Evolutionary conservation across 805 yeast species (phyloP), one percentile per base, ranked within the genome.

Genomic region (Zygoascus bituminiphila): DNA sequence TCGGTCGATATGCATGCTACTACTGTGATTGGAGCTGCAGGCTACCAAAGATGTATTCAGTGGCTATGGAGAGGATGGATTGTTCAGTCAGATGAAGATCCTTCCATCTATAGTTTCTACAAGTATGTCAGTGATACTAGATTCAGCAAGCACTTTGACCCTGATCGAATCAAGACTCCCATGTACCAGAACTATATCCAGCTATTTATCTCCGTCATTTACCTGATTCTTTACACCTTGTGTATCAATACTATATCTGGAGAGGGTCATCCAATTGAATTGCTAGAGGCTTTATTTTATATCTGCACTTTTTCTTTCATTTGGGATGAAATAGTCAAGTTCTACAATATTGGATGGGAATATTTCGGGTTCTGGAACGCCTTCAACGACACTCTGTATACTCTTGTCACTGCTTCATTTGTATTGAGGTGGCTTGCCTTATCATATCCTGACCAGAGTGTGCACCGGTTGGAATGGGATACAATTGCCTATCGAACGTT

Each of bases 61-160:
- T 88, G 95, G 95, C 65, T 88, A 44, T 88, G 96, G 96, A 71
- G 89, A 49, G 96, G 96, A 24, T 86, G 95, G 95, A 84, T 88
- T 53, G 74, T 84, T 45, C 95, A 87, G 65, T 76, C 83, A 20
- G 77, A 80, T 10, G 64, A 62, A 12, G 87, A 86, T 60, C 86
- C 93, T 5, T 73, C 76, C 21, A 78, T 80, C 14, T 88, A 83
- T 57, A 81, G 78, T 22, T 59, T 81, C 48, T 86, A 82, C 62
- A 75, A 73, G 52, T 79, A 79, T 0, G 75, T 81, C 12, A 71
- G 79, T 0, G 77, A 80, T 21, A 68, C 79, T 4, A 68, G 72
- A 12, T 68, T 84, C 50, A 54, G 65, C 46, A 64, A 75, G 2
- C 96, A 88, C 64, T 86, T 85, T 56, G 80, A 82, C 56, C 91